These are phyloP conservation scores for Euphrasia confusa DNA, from an alignment of 257 asterid species.

Conservation along the genomic window DNA sequence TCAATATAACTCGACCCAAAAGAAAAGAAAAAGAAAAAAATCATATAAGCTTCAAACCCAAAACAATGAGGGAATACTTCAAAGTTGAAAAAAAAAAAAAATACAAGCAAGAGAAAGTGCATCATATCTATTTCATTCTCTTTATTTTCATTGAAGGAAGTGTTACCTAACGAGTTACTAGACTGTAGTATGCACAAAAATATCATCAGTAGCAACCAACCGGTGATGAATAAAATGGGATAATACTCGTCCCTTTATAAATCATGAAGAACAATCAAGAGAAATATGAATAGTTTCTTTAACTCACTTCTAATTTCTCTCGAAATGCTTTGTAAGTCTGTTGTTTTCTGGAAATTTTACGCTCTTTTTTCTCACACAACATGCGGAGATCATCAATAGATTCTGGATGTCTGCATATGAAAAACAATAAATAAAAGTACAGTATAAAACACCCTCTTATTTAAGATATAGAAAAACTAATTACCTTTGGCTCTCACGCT, in stretches of 20 bases:
- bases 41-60: conserved; percentile 16
- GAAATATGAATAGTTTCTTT: conserved; percentile 18
- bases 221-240: conserved; percentile 18
- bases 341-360: conserved; percentile 59
- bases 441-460: conserved; percentile 18
- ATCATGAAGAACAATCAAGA: conserved; percentile 20
- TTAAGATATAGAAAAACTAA: conserved; percentile 20
- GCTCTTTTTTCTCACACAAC: conserved; percentile 56
- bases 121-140: too few species aligned
- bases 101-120: too few species aligned
- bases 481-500: conserved; percentile 77
- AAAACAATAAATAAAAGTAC: conserved; percentile 13
- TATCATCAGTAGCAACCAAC: conserved; percentile 5
- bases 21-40: neutral
- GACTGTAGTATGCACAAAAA: conserved; percentile 11
- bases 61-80: neutral
- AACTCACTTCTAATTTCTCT: conserved; percentile 67
- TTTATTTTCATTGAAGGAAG: neutral
- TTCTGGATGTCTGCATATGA: conserved; percentile 65
- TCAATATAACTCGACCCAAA: conserved; percentile 2
- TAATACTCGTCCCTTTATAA: conserved; percentile 9
- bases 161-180: conserved; percentile 10
- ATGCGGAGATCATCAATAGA: conserved; percentile 75
- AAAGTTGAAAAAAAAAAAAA: too few species aligned
- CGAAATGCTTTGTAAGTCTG: conserved; percentile 56